Percentiles rank a stretch among this genome's conserved stretches.
Evolutionary conservation across 768 basidiomycete genomes (phyloP).

Genomic region (Boletellus sp.): DNA sequence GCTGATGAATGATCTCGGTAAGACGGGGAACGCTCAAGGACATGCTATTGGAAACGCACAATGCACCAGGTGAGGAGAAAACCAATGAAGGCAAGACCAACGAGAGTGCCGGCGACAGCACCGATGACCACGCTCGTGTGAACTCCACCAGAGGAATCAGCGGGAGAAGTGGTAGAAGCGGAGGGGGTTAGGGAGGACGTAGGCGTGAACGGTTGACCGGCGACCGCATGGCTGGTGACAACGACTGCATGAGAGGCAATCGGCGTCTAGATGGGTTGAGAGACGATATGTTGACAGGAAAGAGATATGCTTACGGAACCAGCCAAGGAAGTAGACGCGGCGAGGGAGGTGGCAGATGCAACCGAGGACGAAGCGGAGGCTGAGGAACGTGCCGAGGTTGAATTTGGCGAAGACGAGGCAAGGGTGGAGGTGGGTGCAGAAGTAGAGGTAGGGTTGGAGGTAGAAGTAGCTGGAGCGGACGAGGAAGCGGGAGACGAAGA

Average conservation of each 20-base stretch:
- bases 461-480: not conserved
- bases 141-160: slow-evolving; percentile 35
- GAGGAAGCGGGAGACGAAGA: slow-evolving; percentile 8
- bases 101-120: slow-evolving; percentile 45
- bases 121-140: slow-evolving; percentile 31
- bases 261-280: not conserved
- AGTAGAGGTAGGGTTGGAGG: no score
- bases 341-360: slow-evolving; percentile 8
- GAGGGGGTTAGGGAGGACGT: slow-evolving; percentile 8
- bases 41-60: slow-evolving; percentile 29
- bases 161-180: slow-evolving; percentile 25
- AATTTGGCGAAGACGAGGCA: no score
- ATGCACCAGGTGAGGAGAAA: slow-evolving; percentile 46
- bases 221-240: not conserved
- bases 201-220: not conserved
- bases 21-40: not conserved
- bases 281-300: not conserved
- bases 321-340: not conserved
- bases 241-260: not conserved
- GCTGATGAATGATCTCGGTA: slow-evolving; percentile 27
- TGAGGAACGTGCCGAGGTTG: no score
- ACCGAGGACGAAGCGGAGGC: not conserved
- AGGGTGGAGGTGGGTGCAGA: no score
- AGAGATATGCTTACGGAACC: slow-evolving; percentile 21
- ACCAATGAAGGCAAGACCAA: slow-evolving; percentile 37